Conservation (phyloP, 2,329 filamentous ascomycete genomes). For the Ceratocystis eucalypticola region DNA sequence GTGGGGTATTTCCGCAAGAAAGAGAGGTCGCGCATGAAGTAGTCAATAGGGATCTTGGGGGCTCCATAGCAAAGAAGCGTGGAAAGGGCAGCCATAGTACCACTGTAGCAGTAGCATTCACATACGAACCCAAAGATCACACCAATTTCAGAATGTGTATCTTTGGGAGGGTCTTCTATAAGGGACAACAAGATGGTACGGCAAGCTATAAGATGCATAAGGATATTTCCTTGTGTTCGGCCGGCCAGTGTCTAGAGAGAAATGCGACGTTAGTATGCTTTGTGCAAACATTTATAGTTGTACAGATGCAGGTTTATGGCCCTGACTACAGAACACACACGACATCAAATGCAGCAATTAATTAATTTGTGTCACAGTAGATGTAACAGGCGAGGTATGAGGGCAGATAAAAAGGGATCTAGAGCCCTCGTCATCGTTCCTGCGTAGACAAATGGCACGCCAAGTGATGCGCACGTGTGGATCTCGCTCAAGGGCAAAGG, state of each 20-base stretch:
- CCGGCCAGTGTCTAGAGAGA: constrained; percentile 15
- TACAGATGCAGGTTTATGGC: neutral
- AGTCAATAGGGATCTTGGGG: constrained; percentile 12
- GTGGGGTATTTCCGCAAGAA: constrained; percentile 11
- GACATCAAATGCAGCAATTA: no score
- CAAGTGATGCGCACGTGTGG: no score
- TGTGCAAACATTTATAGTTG: neutral
- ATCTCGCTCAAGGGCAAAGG: neutral
- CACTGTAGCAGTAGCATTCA: constrained; percentile 15
- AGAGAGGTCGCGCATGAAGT: constrained; percentile 14
- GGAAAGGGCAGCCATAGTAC: constrained; percentile 10
- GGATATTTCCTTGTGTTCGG: constrained; percentile 11
- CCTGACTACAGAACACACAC: no score
- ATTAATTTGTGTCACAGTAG: no score
- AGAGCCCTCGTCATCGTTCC: neutral
- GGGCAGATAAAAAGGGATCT: neutral
- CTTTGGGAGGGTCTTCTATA: neutral
- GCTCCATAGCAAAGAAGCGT: constrained; percentile 9
- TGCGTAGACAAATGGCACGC: neutral
- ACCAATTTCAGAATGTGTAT: constrained; percentile 1
- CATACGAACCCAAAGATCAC: constrained; percentile 18
- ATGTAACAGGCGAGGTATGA: no score
- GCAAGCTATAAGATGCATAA: constrained; percentile 17
- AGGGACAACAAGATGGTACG: constrained; percentile 11
- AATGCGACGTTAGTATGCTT: neutral